Evolutionary conservation across 305 asterid species (phyloP), one percentile per base, ranked within the genome.

Genomic region (Petunia hybrid): DNA sequence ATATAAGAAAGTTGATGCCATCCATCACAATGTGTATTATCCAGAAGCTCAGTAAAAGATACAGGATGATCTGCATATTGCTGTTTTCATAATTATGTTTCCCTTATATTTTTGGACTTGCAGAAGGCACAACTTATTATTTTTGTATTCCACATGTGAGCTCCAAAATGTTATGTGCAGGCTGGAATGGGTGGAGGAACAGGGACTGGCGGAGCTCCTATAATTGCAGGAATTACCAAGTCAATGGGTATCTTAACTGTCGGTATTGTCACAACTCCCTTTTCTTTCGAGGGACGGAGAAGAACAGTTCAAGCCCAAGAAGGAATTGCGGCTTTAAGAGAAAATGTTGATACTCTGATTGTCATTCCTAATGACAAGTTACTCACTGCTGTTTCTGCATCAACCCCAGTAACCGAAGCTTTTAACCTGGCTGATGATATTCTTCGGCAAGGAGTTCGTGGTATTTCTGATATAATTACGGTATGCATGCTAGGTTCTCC

Each of bases 111-210:
- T 73, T 51, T 73, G 46, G 78, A 13, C 63, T 35, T 51, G 45
- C 40, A 12, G 45, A 48, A 70, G 42, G 31, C 45, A 51, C 40
- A 48, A 36, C 45, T 51, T 51, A 1, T 6, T 35, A n/a, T 82
- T 78, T 40, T 67, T 35, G 14, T 69, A 40, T 79, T 31, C 16
- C 65, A 36, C 16, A 6, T 51, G 2, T 51, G 62, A 22, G 74
- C 84, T 77, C 66, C 46, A 38, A 69, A 46, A 39, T 79, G 60
- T 38, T 39, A 51, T 65, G 76, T 65, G 71, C 81, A 78, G 81
- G 83, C 83, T 55, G 83, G 83, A 67, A 80, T 80, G 83, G 83
- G 83, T 9, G 83, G 83, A 9, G 83, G 83, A 53, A 80, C 83
- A 4, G 83, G 83, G 55, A 80, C 83, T 16, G 83, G 83, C 31